A percentile compares a stretch with the other conserved stretches of the same genome.
phyloP scores from a whole-genome alignment of 768 basidiomycete genomes.

The Leccinum imitatum region DNA sequence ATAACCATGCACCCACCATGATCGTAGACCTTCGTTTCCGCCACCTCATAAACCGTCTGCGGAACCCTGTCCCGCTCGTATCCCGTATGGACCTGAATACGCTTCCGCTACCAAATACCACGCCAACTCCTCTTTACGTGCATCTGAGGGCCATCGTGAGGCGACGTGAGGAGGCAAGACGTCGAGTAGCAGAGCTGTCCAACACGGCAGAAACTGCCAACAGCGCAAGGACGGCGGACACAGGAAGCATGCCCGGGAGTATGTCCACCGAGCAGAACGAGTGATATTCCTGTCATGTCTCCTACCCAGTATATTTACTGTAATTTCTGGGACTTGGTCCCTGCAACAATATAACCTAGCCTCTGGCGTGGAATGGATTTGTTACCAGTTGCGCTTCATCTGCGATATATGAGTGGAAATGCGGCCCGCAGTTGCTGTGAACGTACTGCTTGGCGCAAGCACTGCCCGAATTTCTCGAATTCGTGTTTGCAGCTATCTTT shows the following conservation, averaged over 20 bases:
- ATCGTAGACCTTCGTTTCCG: slow-evolving; percentile 64
- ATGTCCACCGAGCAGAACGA: slow-evolving; percentile 24
- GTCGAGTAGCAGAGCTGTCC: slow-evolving; percentile 28
- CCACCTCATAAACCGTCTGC: slow-evolving; percentile 54
- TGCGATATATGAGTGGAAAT: slow-evolving; percentile 20
- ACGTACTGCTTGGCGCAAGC: slow-evolving; percentile 78
- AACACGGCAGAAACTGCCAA: slow-evolving; percentile 24
- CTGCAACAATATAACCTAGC: slow-evolving; percentile 7
- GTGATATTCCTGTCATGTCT: slow-evolving; percentile 16
- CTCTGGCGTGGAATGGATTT: background rate
- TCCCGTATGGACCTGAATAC: slow-evolving; percentile 32
- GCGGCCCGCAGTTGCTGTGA: background rate
- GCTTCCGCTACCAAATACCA: slow-evolving; percentile 62
- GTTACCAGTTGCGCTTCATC: slow-evolving; percentile 60
- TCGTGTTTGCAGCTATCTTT: slow-evolving; percentile 84
- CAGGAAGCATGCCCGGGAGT: slow-evolving; percentile 36
- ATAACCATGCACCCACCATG: slow-evolving; percentile 38
- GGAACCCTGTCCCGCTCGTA: slow-evolving; percentile 47
- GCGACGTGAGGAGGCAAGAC: slow-evolving; percentile 44
- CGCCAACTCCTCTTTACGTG: slow-evolving; percentile 49
- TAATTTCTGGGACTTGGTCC: slow-evolving; percentile 14
- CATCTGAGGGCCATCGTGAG: slow-evolving; percentile 53
- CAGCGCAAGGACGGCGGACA: slow-evolving; percentile 38
- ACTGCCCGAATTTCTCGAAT: slow-evolving; percentile 80
- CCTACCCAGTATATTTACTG: slow-evolving; percentile 16